Conservation (phyloP, 2,329 filamentous ascomycete species). For the Pseudogymnoascus sp. region DNA sequence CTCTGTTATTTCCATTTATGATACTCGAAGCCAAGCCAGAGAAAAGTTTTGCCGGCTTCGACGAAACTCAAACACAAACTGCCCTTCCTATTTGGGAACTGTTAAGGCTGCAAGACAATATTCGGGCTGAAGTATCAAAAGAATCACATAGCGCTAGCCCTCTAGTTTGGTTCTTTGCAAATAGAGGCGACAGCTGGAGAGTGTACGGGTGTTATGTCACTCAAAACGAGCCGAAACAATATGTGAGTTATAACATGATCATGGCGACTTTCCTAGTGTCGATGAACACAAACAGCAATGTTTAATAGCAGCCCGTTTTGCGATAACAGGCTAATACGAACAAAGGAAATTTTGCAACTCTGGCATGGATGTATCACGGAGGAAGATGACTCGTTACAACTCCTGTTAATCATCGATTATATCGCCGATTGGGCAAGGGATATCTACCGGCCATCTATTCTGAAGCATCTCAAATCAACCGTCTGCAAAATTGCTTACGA, state of each 20-base stretch:
- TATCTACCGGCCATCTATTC: constrained; percentile 18
- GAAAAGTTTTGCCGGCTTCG: constrained; percentile 14
- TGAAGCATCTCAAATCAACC: not conserved
- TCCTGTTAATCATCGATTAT: constrained; percentile 26
- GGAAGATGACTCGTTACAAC: constrained; percentile 22
- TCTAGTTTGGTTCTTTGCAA: not conserved
- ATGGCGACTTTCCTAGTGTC: not conserved
- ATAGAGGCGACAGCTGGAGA: not conserved
- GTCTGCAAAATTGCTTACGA: not conserved
- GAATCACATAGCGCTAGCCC: not conserved
- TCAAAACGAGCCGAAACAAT: not conserved
- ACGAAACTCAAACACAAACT: constrained; percentile 18
- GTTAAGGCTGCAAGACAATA: constrained; percentile 19
- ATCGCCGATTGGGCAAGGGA: constrained; percentile 28
- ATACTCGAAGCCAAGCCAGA: constrained; percentile 23
- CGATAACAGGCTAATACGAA: not conserved
- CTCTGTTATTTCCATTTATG: constrained; percentile 21
- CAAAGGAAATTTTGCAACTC: constrained; percentile 16
- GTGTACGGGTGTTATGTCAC: not conserved
- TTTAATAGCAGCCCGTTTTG: not conserved
- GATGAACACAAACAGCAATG: too few species aligned
- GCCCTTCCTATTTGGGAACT: constrained; percentile 21
- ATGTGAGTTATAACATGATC: not conserved
- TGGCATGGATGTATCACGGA: constrained; percentile 20
- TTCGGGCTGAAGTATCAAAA: not conserved